A percentile compares a stretch with the other conserved stretches of the same genome.
Conservation (phyloP, 352 stramenopile genomes). For the Elongisporangium undulatum region DNA sequence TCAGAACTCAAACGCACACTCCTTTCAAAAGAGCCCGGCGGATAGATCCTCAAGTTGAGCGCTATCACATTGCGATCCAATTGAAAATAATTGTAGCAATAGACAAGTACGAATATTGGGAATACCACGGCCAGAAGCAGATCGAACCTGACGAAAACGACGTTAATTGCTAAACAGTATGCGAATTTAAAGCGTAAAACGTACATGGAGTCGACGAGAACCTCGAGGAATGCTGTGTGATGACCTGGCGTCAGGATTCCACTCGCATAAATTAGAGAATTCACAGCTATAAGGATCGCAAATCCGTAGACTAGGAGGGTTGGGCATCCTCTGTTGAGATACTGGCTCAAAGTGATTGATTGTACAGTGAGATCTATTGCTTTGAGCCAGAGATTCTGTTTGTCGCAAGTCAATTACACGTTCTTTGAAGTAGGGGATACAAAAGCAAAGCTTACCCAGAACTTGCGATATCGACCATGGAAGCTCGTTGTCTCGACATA, state of each 20-base stretch:
- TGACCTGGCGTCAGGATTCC: slow-evolving; percentile 5
- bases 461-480: background rate
- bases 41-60: slow-evolving; percentile 12
- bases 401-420: slow-evolving; percentile 1
- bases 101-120: slow-evolving; percentile 23
- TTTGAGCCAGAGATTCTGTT: slow-evolving; percentile 5
- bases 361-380: slow-evolving; percentile 3
- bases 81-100: slow-evolving; percentile 25
- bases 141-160: slow-evolving; percentile 7
- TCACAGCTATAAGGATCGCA: background rate
- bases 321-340: slow-evolving; percentile 2
- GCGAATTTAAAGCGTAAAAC: no score
- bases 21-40: slow-evolving; percentile 23
- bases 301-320: slow-evolving; percentile 1
- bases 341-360: background rate
- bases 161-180: background rate
- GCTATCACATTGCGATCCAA: slow-evolving; percentile 22
- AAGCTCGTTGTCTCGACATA: background rate
- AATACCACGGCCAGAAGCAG: slow-evolving; percentile 24
- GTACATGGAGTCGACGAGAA: slow-evolving; percentile 6
- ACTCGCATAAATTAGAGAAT: slow-evolving; percentile 1
- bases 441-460: no score
- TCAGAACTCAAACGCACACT: slow-evolving; percentile 23
- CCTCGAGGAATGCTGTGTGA: slow-evolving; percentile 2
- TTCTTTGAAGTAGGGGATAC: no score